These are phyloP conservation scores for Torulaspora franciscae DNA, from an alignment of 805 yeast species.

Conservation along the genomic window DNA sequence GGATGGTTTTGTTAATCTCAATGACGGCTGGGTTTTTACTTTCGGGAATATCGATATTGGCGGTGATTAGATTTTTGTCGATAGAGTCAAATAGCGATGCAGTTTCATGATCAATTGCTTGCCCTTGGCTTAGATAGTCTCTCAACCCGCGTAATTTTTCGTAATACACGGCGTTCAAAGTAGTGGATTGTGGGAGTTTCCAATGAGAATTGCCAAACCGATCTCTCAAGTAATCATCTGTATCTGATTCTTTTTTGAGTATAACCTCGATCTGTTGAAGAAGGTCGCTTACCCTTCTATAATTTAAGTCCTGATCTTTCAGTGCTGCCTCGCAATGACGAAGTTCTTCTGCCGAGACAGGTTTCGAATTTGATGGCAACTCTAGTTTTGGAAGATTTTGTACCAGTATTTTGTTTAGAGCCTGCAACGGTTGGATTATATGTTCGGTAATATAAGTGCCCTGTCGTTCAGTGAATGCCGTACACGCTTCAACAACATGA, in stretches of 20 bases:
- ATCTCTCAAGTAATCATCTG: constrained; percentile 49
- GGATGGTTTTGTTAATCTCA: constrained; percentile 36
- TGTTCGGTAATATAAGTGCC: constrained; percentile 46
- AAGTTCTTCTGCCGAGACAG: constrained; percentile 48
- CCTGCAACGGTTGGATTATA: constrained; percentile 44
- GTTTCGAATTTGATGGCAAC: constrained; percentile 60
- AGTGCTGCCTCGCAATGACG: constrained; percentile 55
- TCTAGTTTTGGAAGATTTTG: constrained; percentile 44
- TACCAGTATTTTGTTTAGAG: constrained; percentile 43
- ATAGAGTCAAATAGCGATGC: constrained; percentile 45
- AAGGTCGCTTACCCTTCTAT: constrained; percentile 38
- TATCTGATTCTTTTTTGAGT: constrained; percentile 48
- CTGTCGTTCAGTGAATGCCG: constrained; percentile 64
- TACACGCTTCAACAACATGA: constrained; percentile 57
- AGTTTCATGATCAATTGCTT: constrained; percentile 55
- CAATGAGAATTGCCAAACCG: constrained; percentile 52
- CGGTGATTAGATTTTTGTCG: constrained; percentile 40
- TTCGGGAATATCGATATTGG: constrained; percentile 36
- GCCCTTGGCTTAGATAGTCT: constrained; percentile 52
- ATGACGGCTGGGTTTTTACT: constrained; percentile 35
- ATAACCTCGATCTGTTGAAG: constrained; percentile 45
- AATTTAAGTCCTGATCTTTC: constrained; percentile 51
- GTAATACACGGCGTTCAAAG: constrained; percentile 39
- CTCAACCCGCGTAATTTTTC: constrained; percentile 43
- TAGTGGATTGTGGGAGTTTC: constrained; percentile 46